Conservation (phyloP, 768 basidiomycete genomes). For the Boletus eberwhitei region DNA sequence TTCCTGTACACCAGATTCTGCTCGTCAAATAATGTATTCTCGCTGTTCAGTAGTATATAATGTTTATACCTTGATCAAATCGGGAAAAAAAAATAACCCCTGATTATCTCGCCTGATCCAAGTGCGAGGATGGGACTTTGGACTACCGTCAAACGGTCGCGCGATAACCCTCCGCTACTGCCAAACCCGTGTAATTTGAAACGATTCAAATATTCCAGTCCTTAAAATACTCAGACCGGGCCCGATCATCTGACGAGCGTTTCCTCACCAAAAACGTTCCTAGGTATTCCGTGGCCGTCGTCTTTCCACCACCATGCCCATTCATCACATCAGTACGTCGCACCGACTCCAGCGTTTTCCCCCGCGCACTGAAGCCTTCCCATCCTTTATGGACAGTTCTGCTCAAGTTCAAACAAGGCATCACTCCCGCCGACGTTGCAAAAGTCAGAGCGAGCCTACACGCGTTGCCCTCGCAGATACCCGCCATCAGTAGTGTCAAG, state of each 20-base stretch:
- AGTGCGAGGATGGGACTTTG: background rate
- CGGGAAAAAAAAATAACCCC: background rate
- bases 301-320: constrained; percentile 6
- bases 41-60: constrained; percentile 7
- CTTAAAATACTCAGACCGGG: background rate
- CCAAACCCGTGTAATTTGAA: background rate
- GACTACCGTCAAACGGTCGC: background rate
- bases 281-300: background rate
- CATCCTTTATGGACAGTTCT: constrained; percentile 11
- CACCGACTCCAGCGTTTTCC: background rate
- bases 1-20: constrained; percentile 1
- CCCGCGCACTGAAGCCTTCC: background rate
- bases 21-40: constrained; percentile 4
- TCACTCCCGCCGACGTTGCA: constrained; percentile 1
- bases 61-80: background rate
- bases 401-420: constrained; percentile 21
- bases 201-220: background rate
- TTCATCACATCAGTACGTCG: constrained; percentile 25
- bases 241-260: background rate
- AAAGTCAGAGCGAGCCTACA: constrained; percentile 1
- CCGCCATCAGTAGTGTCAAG: constrained; percentile 13
- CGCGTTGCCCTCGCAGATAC: constrained; percentile 17
- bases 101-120: background rate
- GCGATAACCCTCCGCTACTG: background rate
- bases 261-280: background rate